Base-by-base conservation (phyloP, 257 asterid genomes). In the Nyctanthes arbortristis region DNA sequence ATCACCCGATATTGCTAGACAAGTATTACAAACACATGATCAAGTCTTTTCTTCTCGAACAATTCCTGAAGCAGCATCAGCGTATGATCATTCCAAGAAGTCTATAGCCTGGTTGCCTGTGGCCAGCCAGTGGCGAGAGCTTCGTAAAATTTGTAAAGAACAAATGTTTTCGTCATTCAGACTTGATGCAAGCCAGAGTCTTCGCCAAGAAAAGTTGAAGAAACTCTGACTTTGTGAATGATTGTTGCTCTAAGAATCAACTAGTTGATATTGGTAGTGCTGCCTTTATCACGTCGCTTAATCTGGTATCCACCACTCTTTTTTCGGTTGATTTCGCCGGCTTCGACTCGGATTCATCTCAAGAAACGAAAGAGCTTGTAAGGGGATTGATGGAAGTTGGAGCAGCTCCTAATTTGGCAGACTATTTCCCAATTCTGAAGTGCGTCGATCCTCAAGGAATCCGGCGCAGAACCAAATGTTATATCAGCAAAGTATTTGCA, bases 111-210 rank as follows among this genome's bases (percentile, higher is more conserved):
- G 72, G 65, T 36, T 67, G 28, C 72, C 72, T 0, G 65, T 29
- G 14, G 39, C 25, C 9, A 54, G n/a, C 6, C 56, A 7, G 4
- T 68, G 73, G 73, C 22, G 37, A 30, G 33, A 37, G 13, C 34
- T 68, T 32, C 65, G 65, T 22, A 68, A 68, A 55, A 6, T 68
- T 29, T 16, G 31, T 22, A 55, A 6, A 33, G 27, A 57, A 7
- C 63, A 68, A 16, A 11, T 68, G 10, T 28, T 68, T 16, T n/a
- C 64, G 11, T n/a, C 52, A 0, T 31, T 18, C 10, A 59, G 66
- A 25, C 69, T 71, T 22, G 75, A 71, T 8, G 69, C 69, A 8
- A 43, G 63, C 13, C 69, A 62, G n/a, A 56, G 28, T 32, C 64
- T 71, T 25, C 49, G 69, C 2, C 63, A 5, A 12, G 32, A 61